Base-by-base conservation (phyloP, 140 eudicot species). In the Senecio squalidus region DNA sequence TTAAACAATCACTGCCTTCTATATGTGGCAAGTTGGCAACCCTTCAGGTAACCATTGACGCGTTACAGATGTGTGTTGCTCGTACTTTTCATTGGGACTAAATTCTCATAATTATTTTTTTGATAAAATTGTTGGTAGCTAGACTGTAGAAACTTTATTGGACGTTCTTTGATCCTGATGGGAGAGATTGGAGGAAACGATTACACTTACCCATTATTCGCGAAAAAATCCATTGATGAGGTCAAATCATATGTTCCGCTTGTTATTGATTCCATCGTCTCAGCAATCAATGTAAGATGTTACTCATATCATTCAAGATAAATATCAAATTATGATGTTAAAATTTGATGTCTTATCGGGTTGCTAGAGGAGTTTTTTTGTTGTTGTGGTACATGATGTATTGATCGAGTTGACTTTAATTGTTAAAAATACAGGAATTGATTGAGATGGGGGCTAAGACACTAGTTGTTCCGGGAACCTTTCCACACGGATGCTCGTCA, bases 151-250 rank as follows among this genome's bases (percentile, higher is more conserved):
- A 55, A 54, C 14, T 74, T 66, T 24, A 74, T 88, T 34, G 77
- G 60, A 30, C 74, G 55, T 36, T 76, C 94, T 0, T 73, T 88
- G 11, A 73, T 88, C 44, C 59, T 88, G 0, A 68, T 88, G 70
- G 96, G 96, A 67, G 96, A 88, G 76, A 76, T 88, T n/a, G 96
- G 96, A 6, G 96, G 90, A 24, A 88, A 88, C 56, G 94, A 88
- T 79, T 84, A 76, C 69, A 88, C 72, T 47, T 79, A 71, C 69
- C 88, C 80, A 0, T 60, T 73, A 62, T 64, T 74, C 21, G 65
- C 25, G 4, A 88, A 84, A 13, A 73, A 72, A 55, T 71, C 70
- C 33, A 30, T 70, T 22, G 44, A 67, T 8, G 76, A 77, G 67
- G 47, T 70, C 4, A 65, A 71, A 69, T 51, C 76, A 7, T n/a